These are phyloP conservation scores for Mucor saturninus DNA, from an alignment of 371 early-diverging fungal genomes.

Conservation along the genomic window DNA sequence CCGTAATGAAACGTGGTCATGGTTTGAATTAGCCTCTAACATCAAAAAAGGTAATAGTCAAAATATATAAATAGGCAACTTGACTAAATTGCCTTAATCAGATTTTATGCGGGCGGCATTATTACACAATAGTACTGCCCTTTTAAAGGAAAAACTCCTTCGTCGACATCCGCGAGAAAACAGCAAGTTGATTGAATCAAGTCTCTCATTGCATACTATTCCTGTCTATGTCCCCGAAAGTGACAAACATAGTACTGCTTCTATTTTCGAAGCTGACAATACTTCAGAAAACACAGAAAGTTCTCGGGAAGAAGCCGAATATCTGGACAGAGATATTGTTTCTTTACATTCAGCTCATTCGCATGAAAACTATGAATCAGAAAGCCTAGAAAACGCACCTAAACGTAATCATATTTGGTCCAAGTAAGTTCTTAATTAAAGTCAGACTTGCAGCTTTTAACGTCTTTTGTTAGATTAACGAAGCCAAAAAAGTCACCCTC, in stretches of 20 bases:
- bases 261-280: background rate
- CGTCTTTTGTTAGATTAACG: slow-evolving; percentile 9
- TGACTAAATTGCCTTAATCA: slow-evolving; percentile 7
- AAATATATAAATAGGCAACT: background rate
- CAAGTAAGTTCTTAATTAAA: slow-evolving; percentile 16
- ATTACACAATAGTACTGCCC: slow-evolving; percentile 47
- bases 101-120: slow-evolving; percentile 55
- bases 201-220: background rate
- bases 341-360: slow-evolving; percentile 27
- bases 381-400: background rate
- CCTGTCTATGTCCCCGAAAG: slow-evolving; percentile 5
- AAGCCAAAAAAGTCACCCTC: slow-evolving; percentile 18
- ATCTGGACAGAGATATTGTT: slow-evolving; percentile 11
- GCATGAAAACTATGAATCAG: slow-evolving; percentile 17
- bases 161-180: slow-evolving; percentile 44
- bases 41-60: slow-evolving; percentile 60
- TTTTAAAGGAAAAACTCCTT: slow-evolving; percentile 52
- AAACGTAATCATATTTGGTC: slow-evolving; percentile 18
- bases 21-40: slow-evolving; percentile 66
- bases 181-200: slow-evolving; percentile 9
- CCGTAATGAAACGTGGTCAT: slow-evolving; percentile 75
- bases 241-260: background rate
- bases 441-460: background rate
- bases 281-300: slow-evolving; percentile 9
- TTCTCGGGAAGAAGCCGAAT: slow-evolving; percentile 15